A percentile compares a stretch with the other conserved stretches of the same genome.
Conservation (phyloP, 371 early-diverging fungal species). For the Lichtheimia ramosa region DNA sequence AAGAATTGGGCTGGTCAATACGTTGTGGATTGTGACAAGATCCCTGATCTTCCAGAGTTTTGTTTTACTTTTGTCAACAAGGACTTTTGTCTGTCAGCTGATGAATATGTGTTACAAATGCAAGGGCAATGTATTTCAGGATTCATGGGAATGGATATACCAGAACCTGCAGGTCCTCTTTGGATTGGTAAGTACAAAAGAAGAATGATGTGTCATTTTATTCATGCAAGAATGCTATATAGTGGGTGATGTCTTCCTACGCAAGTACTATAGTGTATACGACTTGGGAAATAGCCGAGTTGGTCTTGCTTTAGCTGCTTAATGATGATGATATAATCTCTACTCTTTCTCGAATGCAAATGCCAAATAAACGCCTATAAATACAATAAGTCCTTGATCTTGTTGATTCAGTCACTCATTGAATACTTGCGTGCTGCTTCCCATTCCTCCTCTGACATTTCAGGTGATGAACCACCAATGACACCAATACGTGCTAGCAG, state of each 20-base stretch:
- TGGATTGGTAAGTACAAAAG: slow-evolving; percentile 34
- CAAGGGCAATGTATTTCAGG: slow-evolving; percentile 87
- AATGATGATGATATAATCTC: not conserved
- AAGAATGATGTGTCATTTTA: not conserved
- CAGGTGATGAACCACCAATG: slow-evolving; percentile 61
- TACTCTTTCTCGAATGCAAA: slow-evolving; percentile 58
- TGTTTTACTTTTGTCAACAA: slow-evolving; percentile 74
- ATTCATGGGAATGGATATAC: slow-evolving; percentile 89
- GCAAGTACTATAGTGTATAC: slow-evolving; percentile 90
- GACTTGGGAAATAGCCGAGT: slow-evolving; percentile 86
- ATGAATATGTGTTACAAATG: slow-evolving; percentile 83
- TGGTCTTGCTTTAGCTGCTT: slow-evolving; percentile 58
- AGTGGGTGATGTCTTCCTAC: slow-evolving; percentile 92
- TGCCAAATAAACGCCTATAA: slow-evolving; percentile 54
- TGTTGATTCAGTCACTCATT: not conserved
- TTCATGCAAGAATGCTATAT: not conserved
- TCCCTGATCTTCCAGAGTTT: slow-evolving; percentile 71
- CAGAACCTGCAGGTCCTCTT: slow-evolving; percentile 57
- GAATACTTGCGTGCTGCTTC: slow-evolving; percentile 79
- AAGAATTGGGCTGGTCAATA: slow-evolving; percentile 88
- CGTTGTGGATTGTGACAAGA: slow-evolving; percentile 67
- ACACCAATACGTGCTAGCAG: slow-evolving; percentile 85
- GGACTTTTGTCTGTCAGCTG: slow-evolving; percentile 38
- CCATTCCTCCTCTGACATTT: slow-evolving; percentile 86
- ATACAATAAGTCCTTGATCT: slow-evolving; percentile 1